Evolutionary conservation across 75 land plant genomes (phyloP), one percentile per base, ranked within the genome.

Genomic region (Sequoia sempervirens): DNA sequence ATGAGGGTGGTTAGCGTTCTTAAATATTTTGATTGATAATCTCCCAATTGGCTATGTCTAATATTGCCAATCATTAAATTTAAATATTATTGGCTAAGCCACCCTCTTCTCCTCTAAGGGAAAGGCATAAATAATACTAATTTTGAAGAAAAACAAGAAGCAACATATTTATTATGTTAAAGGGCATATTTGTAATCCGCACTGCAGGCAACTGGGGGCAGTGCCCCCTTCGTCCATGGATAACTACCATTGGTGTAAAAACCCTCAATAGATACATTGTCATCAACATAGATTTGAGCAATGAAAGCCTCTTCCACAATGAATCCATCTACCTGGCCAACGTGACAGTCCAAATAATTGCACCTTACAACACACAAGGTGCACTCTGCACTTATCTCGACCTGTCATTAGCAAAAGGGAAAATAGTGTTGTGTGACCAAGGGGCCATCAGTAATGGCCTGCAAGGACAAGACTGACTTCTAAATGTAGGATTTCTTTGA

Each of bases 161-260:
- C 50, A 50, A 50, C 53, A 2, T 50, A 50, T 50, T 50, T 50
- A 50, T 12, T 2, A 82, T 88, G 46, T 70, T 72, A 64, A 85
- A 84, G 45, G 89, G 87, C 64, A 84, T 90, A 47, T 83, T 88
- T n/a, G 87, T 90, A 32, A 36, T 83, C 17, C 82, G 82, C 74
- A 86, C 91, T 1, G 89, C 87, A 1, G 91, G 91, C 79, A 90
- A 88, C 83, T 4, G 10, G 17, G 91, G 91, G 2, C 82, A 87
- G 1, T 34, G 54, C 20, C 20, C n/a, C n/a, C 58, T 1, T 86
- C 52, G 82, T 8, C 87, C 86, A 2, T 90, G 91, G 89, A 88
- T 37, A 58, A 45, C 83, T 12, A 50, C 36, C 3, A 23, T 56
- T 20, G 4, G 23, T 4, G 23, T 23, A 3, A 56, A 20, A 23